Base-by-base conservation (phyloP, 1,284 basidiomycete species). In the Meira nashicola region DNA sequence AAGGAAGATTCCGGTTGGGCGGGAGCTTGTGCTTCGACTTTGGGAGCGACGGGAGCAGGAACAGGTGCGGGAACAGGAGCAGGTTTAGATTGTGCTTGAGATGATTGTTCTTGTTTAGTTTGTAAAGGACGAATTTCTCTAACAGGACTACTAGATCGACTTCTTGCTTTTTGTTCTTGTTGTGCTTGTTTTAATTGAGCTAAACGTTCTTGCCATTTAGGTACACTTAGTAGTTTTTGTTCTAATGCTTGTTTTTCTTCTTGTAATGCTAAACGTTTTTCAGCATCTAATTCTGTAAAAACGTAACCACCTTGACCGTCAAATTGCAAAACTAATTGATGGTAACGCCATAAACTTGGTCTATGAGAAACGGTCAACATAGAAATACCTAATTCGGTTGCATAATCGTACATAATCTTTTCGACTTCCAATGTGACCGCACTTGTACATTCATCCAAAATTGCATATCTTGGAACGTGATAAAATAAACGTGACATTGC, bases 401-500 rank as follows among this genome's bases (percentile, higher is more conserved):
- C 94, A 73, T 91, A 86, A 74, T 93, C 90, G 86, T 96, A 98
- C 91, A 96, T 95, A 80, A 85, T 66, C 57, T 88, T 90, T 79
- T 97, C 94, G 77, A 95, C 87, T 59, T 94, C 91, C 15, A 89
- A 84, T 5, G 93, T 93, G 11, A 98, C 92, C 0, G 94, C 86
- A 11, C 88, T 90, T 1, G 94, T 97, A 64, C 92, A 94, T 79
- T 98, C 94, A 75, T 97, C 94, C 46, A 97, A 83, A 57, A 98
- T 92, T 4, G 93, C 94, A 71, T 94, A 97, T 89, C 92, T 92
- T 17, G 94, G 94, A 65, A 84, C 83, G 79, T 98, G 94, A 80
- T 97, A 98, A 80, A 96, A 98, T 66, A 98, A 79, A 63, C 94
- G 83, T 6, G 92, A 93, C 92, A 95, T 97, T 0, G 94, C 94